Evolutionary conservation across 805 yeast genomes (phyloP).

Genomic region (Candida krabiensis): DNA sequence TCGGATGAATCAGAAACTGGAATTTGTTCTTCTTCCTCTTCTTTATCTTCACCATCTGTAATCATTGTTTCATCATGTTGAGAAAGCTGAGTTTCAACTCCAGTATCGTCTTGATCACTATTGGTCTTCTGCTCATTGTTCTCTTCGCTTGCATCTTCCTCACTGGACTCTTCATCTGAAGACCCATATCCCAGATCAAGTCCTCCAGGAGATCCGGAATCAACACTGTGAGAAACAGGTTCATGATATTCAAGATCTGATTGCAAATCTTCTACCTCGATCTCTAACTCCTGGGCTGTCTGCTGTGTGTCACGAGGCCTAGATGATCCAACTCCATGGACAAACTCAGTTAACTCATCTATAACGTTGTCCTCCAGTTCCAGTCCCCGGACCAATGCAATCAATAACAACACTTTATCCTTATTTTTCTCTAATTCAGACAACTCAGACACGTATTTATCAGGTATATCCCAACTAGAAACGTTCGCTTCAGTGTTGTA

Average conservation of each 20-base stretch:
- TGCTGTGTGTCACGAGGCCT: not conserved
- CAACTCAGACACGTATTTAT: conserved; percentile 7
- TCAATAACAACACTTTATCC: conserved; percentile 11
- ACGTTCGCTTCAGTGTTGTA: conserved; percentile 5
- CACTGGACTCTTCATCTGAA: conserved; percentile 2
- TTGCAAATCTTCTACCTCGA: not conserved
- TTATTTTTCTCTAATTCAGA: conserved; percentile 5
- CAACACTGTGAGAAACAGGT: not conserved
- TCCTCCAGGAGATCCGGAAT: too few species aligned
- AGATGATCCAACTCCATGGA: conserved; percentile 7
- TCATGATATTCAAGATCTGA: not conserved
- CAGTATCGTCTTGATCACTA: not conserved
- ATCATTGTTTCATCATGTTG: not conserved
- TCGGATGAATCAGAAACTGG: conserved; percentile 3
- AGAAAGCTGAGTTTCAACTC: not conserved
- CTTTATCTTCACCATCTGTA: conserved; percentile 1
- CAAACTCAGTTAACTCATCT: conserved; percentile 8
- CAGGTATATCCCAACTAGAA: conserved; percentile 29
- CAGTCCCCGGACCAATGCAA: conserved; percentile 21
- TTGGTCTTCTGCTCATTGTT: not conserved
- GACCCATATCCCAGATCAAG: conserved; percentile 6
- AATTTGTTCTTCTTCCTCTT: too few species aligned
- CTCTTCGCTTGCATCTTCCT: conserved; percentile 1
- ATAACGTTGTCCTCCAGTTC: not conserved
- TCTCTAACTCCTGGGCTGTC: not conserved